phyloP scores from a whole-genome alignment of 2,329 filamentous ascomycete species.

The Microdochium trichocladiopsis region DNA sequence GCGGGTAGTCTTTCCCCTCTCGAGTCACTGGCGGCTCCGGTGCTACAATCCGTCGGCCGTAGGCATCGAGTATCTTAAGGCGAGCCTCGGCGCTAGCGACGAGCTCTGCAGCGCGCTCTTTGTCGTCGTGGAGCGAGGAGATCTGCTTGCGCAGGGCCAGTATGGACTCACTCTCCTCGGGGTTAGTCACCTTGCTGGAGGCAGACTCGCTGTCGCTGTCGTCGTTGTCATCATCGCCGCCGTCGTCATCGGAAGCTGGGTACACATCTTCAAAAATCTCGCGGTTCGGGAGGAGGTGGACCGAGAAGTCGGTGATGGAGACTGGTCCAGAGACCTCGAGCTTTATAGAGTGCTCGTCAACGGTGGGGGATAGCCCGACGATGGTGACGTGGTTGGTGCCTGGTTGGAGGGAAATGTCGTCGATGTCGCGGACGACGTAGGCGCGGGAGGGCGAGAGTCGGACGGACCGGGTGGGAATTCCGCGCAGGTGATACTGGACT shows the following conservation, averaged over 20 bases:
- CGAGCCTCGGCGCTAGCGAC: slow-evolving; percentile 27
- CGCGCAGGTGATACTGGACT: slow-evolving; percentile 42
- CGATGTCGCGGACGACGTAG: slow-evolving; percentile 53
- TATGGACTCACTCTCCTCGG: slow-evolving; percentile 17
- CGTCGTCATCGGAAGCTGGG: slow-evolving; percentile 35
- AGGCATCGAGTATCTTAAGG: slow-evolving; percentile 31
- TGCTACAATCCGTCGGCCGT: slow-evolving; percentile 12
- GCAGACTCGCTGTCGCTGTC: slow-evolving; percentile 8
- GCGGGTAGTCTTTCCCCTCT: not conserved
- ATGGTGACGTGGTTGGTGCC: slow-evolving; percentile 51
- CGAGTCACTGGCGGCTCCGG: not conserved
- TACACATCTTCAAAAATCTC: slow-evolving; percentile 49
- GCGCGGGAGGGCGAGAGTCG: slow-evolving; percentile 56
- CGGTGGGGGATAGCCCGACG: slow-evolving; percentile 42
- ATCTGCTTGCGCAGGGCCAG: slow-evolving; percentile 22
- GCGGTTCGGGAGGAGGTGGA: slow-evolving; percentile 48
- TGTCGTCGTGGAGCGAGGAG: slow-evolving; percentile 18
- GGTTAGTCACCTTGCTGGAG: slow-evolving; percentile 5
- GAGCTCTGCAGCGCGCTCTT: slow-evolving; percentile 19
- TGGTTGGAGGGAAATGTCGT: slow-evolving; percentile 43
- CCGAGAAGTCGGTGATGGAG: slow-evolving; percentile 54
- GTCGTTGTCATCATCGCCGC: slow-evolving; percentile 1
- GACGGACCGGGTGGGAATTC: slow-evolving; percentile 53
- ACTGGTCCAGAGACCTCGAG: slow-evolving; percentile 52
- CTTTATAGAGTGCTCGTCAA: slow-evolving; percentile 50